Evolutionary conservation across 306 rosid genomes (phyloP).

Genomic region (Delonix regia): DNA sequence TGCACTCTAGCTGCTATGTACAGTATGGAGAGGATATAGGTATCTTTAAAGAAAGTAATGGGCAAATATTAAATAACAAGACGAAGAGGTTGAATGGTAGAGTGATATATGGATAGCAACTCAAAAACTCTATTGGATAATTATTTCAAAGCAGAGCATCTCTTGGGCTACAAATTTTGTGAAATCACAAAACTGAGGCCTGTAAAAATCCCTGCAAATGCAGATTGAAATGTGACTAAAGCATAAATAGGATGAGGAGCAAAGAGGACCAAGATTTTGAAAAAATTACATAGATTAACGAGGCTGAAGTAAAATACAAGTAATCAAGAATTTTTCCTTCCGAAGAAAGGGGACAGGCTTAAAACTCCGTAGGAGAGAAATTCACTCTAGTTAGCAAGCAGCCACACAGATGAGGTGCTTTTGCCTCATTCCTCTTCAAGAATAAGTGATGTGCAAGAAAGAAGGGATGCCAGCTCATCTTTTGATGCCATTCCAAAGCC

Average conservation of each 20-base stretch:
- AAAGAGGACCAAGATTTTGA: background rate
- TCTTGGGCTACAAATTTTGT: conserved; percentile 27
- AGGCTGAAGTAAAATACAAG: background rate
- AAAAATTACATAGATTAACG: background rate
- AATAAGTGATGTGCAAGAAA: conserved; percentile 66
- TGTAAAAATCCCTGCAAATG: conserved; percentile 32
- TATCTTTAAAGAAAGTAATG: background rate
- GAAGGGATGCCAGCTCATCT: conserved; percentile 73
- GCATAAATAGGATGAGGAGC: background rate
- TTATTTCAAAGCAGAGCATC: conserved; percentile 2
- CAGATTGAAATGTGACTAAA: background rate
- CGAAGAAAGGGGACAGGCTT: background rate
- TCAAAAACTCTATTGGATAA: background rate
- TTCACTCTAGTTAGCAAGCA: background rate
- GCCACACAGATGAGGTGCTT: background rate
- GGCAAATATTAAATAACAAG: background rate
- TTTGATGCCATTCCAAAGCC: conserved; percentile 75
- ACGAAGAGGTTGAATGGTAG: background rate
- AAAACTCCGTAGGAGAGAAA: background rate
- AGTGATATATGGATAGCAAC: background rate
- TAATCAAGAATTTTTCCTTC: background rate
- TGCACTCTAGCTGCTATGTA: too few relatives aligned
- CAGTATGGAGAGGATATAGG: too few relatives aligned
- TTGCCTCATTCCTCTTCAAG: conserved; percentile 57
- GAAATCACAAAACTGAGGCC: conserved; percentile 9